These are phyloP conservation scores for Cynara cardunculus DNA, from an alignment of 129 eudicot species.

Conservation along the genomic window DNA sequence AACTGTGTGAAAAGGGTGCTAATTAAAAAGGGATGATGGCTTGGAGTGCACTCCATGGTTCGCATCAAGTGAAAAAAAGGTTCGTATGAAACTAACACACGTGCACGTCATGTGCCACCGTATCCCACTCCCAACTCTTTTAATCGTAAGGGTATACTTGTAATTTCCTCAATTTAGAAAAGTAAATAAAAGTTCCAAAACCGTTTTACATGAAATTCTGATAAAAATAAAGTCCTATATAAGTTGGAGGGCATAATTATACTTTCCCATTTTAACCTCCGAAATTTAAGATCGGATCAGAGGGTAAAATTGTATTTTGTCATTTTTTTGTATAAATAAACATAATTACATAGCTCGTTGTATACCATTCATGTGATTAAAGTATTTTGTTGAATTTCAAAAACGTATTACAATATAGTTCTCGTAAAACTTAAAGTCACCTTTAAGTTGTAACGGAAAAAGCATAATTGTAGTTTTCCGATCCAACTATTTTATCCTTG, in stretches of 20 bases:
- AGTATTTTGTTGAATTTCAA: not conserved
- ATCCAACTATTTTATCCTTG: too few relatives aligned
- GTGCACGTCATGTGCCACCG: slow-evolving; percentile 27
- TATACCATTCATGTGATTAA: not conserved
- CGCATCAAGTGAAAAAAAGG: slow-evolving; percentile 19
- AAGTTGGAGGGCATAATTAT: too few relatives aligned
- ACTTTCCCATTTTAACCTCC: too few relatives aligned
- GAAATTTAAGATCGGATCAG: not conserved
- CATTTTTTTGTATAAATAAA: not conserved
- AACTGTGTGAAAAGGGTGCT: not conserved
- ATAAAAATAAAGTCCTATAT: too few relatives aligned
- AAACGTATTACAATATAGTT: not conserved
- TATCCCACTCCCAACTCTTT: slow-evolving; percentile 17
- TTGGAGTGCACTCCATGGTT: slow-evolving; percentile 30
- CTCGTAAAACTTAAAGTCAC: not conserved
- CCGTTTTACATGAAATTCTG: too few relatives aligned
- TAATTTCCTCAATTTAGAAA: not conserved
- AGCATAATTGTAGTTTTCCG: too few relatives aligned
- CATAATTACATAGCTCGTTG: not conserved
- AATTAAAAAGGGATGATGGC: slow-evolving; percentile 2
- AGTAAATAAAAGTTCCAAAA: not conserved
- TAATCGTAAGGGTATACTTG: not conserved
- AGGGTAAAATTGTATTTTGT: not conserved
- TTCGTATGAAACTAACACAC: slow-evolving; percentile 32
- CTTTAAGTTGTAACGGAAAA: not conserved